Evolutionary conservation across 129 eudicot genomes (phyloP).

Genomic region (Lactuca saligna): DNA sequence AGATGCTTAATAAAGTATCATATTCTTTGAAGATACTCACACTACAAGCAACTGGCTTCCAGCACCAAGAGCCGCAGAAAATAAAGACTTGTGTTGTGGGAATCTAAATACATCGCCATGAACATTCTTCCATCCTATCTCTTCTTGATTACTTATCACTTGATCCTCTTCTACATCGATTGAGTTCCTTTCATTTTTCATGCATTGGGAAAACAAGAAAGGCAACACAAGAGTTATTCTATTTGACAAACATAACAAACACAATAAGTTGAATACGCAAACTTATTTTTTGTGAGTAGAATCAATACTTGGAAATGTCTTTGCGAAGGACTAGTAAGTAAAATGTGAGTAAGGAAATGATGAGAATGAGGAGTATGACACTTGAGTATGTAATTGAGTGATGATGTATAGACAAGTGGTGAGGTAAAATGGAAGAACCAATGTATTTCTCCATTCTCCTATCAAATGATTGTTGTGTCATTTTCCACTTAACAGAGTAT

Average conservation of each 20-base stretch:
- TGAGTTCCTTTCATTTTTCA: conserved; percentile 40
- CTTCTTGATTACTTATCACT: conserved; percentile 54
- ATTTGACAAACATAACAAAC: conserved; percentile 2
- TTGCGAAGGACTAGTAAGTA: conserved; percentile 61
- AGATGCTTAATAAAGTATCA: too few species aligned
- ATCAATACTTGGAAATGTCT: conserved; percentile 61
- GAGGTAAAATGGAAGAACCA: conserved; percentile 40
- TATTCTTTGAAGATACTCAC: conserved; percentile 38
- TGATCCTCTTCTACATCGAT: conserved; percentile 52
- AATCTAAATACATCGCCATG: conserved; percentile 84
- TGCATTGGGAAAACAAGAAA: not conserved
- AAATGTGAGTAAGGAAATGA: conserved; percentile 41
- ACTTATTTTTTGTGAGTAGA: not conserved
- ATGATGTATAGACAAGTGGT: conserved; percentile 47
- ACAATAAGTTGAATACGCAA: not conserved
- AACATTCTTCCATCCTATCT: conserved; percentile 74
- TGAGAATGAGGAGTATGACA: conserved; percentile 49
- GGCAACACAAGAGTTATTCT: not conserved
- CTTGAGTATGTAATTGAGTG: conserved; percentile 47
- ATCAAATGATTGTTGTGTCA: conserved; percentile 45
- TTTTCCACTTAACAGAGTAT: conserved; percentile 60
- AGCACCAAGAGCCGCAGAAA: conserved; percentile 71
- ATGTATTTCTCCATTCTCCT: conserved; percentile 59
- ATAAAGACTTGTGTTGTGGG: conserved; percentile 63
- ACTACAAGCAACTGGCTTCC: conserved; percentile 65